Base-by-base conservation (phyloP, 495 filamentous ascomycete species). In the Cetradonia linearis region DNA sequence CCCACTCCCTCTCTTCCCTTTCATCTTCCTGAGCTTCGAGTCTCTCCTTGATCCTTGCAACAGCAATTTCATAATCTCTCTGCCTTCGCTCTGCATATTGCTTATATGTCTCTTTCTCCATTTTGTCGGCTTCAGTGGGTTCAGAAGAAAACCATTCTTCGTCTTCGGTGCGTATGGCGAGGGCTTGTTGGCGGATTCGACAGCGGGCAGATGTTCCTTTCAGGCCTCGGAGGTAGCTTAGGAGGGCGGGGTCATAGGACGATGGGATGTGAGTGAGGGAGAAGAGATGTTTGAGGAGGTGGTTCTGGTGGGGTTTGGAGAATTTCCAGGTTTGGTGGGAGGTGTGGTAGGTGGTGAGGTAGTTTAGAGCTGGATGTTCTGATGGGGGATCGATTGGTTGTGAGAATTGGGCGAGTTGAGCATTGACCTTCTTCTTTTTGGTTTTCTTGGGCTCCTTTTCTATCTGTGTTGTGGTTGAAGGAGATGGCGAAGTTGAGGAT, bases 221-320 rank as follows among this genome's bases (percentile, higher is more conserved):
- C 65, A 93, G 68, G 36, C 87, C 88, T 48, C 77, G 73, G 57
- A 95, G 74, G 70, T 95, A 95, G 25, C 75, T 70, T 61, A 84
- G 76, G 30, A 95, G 81, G 11, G 82, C 76, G 23, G 75, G 63
- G 59, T 86, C 81, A 68, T 89, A 82, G 54, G 75, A 70, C 11
- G 82, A 71, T 0, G 89, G 88, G 20, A 95, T 79, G 38, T 75
- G 74, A 53, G 83, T 75, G 50, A 82, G 69, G 59, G 86, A 83
- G 66, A 91, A 88, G 27, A 88, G 70, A 68, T 93, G 82, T 73
- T 91, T 91, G 70, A 96, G 81, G 18, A 96, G 72, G 58, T 86
- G 80, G 18, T 82, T 87, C 73, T 95, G 89, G 68, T 87, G 81
- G 58, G 85, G 86, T 74, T 96, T 96, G 75, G 91, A 91, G 74